phyloP scores from a whole-genome alignment of 371 early-diverging fungal species.

The Haplosporangium sp. region DNA sequence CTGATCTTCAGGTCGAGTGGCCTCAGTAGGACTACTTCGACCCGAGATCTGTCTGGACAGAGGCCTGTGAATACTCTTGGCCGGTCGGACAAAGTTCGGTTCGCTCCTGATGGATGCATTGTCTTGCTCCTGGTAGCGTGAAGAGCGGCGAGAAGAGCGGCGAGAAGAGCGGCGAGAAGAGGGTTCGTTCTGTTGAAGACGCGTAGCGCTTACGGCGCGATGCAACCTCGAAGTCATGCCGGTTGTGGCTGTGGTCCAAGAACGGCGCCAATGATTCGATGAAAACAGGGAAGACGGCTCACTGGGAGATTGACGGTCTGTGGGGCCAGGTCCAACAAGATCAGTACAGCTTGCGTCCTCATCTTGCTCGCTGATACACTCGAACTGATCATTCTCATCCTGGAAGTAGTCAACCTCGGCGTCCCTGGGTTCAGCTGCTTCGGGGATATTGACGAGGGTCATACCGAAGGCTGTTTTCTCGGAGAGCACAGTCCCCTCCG shows the following conservation, averaged over 20 bases:
- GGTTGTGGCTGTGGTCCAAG: conserved; percentile 1
- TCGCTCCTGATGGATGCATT: not conserved
- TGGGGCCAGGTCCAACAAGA: too few relatives aligned
- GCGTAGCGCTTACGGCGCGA: conserved; percentile 15
- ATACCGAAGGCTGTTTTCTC: not conserved
- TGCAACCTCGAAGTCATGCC: conserved; percentile 6
- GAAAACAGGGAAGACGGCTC: not conserved
- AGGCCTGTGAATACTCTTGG: conserved; percentile 4
- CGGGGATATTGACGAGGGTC: not conserved
- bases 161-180: too few relatives aligned
- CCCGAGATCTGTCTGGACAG: not conserved
- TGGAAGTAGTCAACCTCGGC: conserved; percentile 6
- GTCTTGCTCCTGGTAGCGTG: not conserved
- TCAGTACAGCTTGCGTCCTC: not conserved
- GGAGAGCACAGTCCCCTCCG: not conserved
- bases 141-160: too few relatives aligned
- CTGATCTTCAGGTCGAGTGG: not conserved
- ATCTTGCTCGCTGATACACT: not conserved
- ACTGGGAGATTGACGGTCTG: not conserved
- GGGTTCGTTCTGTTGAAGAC: not conserved
- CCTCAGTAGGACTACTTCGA: not conserved
- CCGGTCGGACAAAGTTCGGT: conserved; percentile 4
- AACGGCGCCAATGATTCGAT: not conserved
- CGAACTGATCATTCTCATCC: conserved; percentile 11
- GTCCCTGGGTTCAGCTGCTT: not conserved